Evolutionary conservation across 352 stramenopile genomes (phyloP).

Genomic region (Globisporangium irregulare): DNA sequence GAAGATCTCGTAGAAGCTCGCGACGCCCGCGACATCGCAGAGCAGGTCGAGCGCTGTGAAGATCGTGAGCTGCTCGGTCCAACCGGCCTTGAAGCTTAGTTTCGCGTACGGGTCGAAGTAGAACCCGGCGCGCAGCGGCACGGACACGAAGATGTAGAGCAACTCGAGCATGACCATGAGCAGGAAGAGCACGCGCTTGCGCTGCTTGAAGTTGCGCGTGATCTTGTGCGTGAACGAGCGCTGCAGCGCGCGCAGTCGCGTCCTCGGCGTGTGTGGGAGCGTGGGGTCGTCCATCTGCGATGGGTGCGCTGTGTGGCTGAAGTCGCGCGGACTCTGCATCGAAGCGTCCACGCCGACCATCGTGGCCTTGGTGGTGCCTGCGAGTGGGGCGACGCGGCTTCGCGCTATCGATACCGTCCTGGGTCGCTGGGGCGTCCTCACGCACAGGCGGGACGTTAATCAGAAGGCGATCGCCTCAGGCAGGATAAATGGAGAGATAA

Average conservation of each 20-base stretch:
- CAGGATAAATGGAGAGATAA: not conserved
- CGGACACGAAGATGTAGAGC: conserved; percentile 37
- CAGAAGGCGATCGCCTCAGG: not conserved
- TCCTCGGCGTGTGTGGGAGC: not conserved
- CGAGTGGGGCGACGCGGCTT: not conserved
- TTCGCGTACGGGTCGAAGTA: conserved; percentile 38
- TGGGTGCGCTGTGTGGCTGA: conserved; percentile 7
- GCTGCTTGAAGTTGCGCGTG: conserved; percentile 12
- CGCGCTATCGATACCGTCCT: not conserved
- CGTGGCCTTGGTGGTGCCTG: not conserved
- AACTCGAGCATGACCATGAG: conserved; percentile 25
- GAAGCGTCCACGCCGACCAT: conserved; percentile 14
- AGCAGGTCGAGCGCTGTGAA: conserved; percentile 52
- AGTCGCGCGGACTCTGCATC: conserved; percentile 15
- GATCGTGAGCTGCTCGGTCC: conserved; percentile 46
- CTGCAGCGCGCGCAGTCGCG: not conserved
- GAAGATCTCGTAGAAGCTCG: conserved; percentile 56
- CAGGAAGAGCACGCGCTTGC: conserved; percentile 21
- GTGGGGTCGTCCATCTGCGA: not conserved
- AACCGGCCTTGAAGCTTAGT: conserved; percentile 20
- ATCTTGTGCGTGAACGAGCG: conserved; percentile 3
- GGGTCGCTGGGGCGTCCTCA: not conserved
- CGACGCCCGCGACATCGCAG: conserved; percentile 37
- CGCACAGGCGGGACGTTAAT: not conserved
- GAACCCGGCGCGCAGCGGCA: conserved; percentile 40